Evolutionary conservation across 169 alveolate species (phyloP).

Genomic region (Theileria orientalis): DNA sequence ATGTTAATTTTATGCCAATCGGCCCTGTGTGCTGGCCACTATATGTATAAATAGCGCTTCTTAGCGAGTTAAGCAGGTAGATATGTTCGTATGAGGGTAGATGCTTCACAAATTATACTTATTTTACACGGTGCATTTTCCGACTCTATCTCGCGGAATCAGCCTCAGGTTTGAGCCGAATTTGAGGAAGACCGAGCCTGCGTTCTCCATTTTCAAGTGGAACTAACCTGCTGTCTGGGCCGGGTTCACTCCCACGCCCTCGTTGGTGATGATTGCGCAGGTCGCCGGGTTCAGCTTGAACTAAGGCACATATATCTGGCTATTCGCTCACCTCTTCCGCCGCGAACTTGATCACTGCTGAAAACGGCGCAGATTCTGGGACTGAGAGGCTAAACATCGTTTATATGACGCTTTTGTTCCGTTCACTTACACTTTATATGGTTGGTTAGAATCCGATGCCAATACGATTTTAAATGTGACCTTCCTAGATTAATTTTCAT

Average conservation of each 20-base stretch:
- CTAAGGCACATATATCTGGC: constrained; percentile 8
- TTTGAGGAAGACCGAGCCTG: constrained; percentile 81
- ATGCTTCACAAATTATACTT: too few species aligned
- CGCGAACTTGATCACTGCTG: constrained; percentile 85
- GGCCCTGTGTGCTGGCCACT: not conserved
- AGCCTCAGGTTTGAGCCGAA: constrained; percentile 87
- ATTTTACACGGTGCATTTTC: too few species aligned
- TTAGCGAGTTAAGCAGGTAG: not conserved
- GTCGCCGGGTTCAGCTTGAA: constrained; percentile 87
- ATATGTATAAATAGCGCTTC: not conserved
- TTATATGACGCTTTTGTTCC: not conserved
- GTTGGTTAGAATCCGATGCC: constrained; percentile 68
- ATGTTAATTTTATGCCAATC: not conserved
- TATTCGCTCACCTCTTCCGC: constrained; percentile 75
- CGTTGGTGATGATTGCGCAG: constrained; percentile 85
- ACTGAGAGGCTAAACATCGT: constrained; percentile 65
- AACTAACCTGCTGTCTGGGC: constrained; percentile 82
- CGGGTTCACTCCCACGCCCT: constrained; percentile 89
- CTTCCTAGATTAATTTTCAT: constrained; percentile 20
- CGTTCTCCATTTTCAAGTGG: too few species aligned
- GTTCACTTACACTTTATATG: constrained; percentile 59
- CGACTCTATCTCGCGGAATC: constrained; percentile 91
- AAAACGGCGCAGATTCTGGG: constrained; percentile 89
- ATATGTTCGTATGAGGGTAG: not conserved
- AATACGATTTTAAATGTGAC: constrained; percentile 65